Evolutionary conservation across 805 yeast genomes (phyloP).

Genomic region (Teunomyces panamensis): DNA sequence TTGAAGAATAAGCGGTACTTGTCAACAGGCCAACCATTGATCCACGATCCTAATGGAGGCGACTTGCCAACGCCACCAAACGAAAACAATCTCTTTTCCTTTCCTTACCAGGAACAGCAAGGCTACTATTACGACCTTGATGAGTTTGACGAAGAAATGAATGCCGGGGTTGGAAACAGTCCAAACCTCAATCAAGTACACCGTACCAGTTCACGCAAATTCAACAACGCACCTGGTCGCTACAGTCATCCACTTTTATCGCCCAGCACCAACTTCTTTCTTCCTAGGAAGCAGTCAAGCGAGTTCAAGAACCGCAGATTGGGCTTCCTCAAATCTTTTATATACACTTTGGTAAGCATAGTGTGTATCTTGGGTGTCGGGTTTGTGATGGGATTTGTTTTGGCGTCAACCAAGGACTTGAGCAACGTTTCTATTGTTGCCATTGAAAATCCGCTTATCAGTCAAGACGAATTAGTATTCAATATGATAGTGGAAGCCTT

Average conservation of each 20-base stretch:
- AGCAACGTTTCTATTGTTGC: slow-evolving; percentile 58
- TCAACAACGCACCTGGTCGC: slow-evolving; percentile 5
- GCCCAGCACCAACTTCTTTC: slow-evolving; percentile 20
- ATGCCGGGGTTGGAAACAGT: background rate
- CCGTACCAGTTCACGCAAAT: slow-evolving; percentile 6
- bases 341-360: slow-evolving; percentile 45
- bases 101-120: slow-evolving; percentile 31
- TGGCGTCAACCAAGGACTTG: slow-evolving; percentile 84
- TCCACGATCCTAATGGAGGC: slow-evolving; percentile 6
- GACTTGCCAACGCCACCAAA: slow-evolving; percentile 11
- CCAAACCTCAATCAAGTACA: slow-evolving; percentile 1
- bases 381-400: slow-evolving; percentile 75
- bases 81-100: slow-evolving; percentile 28
- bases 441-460: slow-evolving; percentile 70
- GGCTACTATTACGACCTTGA: slow-evolving; percentile 37
- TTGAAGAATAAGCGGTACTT: slow-evolving; percentile 32
- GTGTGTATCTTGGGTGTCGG: slow-evolving; percentile 63
- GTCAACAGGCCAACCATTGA: slow-evolving; percentile 32
- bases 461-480: slow-evolving; percentile 82
- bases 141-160: slow-evolving; percentile 32
- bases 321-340: slow-evolving; percentile 28
- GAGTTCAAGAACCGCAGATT: slow-evolving; percentile 9
- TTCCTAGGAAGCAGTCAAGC: slow-evolving; percentile 29
- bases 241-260: slow-evolving; percentile 19
- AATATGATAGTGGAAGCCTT: slow-evolving; percentile 74